Percentiles rank a stretch among this genome's conserved stretches.
These are phyloP conservation scores for Pleomassaria siparia DNA, from an alignment of 2,329 filamentous ascomycete species.

Conservation along the genomic window DNA sequence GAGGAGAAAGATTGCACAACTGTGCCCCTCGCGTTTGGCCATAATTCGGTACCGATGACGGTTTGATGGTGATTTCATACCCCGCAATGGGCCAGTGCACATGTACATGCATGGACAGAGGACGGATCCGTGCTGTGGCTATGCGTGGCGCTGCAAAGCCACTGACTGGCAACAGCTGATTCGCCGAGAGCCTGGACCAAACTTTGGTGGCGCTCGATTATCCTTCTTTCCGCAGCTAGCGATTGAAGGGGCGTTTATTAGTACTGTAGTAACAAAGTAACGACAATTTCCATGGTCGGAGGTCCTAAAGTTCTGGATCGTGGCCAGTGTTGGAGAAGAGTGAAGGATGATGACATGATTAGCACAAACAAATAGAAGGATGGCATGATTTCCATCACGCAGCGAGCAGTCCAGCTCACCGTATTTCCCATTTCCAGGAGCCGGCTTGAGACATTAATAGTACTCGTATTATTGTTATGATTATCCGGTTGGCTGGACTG, in stretches of 20 bases:
- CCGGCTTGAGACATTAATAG: neutral
- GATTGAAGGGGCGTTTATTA: too few relatives aligned
- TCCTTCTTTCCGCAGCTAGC: neutral
- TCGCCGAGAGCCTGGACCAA: neutral
- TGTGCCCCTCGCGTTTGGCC: too few relatives aligned
- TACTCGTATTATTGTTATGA: neutral
- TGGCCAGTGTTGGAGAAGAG: neutral
- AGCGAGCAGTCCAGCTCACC: slow-evolving; percentile 6
- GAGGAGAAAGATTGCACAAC: too few relatives aligned
- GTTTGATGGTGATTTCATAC: too few relatives aligned
- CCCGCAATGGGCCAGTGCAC: too few relatives aligned
- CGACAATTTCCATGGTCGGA: neutral
- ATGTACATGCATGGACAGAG: too few relatives aligned
- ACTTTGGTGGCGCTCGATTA: neutral
- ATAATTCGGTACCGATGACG: too few relatives aligned
- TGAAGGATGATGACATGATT: slow-evolving; percentile 3
- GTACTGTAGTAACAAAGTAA: too few relatives aligned
- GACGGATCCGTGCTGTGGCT: too few relatives aligned
- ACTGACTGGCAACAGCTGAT: neutral
- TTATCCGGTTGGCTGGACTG: neutral
- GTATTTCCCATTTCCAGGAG: neutral
- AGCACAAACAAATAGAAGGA: slow-evolving; percentile 1
- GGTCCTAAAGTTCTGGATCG: neutral
- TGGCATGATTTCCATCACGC: slow-evolving; percentile 4
- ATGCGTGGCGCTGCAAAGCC: too few relatives aligned